Evolutionary conservation across 352 stramenopile species (phyloP).

Genomic region (Lagenidium giganteum): DNA sequence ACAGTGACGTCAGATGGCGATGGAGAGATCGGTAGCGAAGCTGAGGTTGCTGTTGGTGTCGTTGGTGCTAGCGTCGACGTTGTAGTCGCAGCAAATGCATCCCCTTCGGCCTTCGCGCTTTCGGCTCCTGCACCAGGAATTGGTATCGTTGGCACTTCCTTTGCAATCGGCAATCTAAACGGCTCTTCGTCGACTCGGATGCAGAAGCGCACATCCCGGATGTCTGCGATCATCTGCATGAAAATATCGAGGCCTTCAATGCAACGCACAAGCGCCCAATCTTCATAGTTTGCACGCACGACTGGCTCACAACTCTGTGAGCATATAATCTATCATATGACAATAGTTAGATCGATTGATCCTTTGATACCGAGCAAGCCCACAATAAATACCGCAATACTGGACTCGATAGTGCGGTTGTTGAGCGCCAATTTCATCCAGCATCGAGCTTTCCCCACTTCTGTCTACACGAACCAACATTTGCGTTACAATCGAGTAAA

Average conservation of each 20-base stretch:
- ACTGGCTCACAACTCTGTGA: constrained; percentile 70
- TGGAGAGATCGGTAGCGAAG: constrained; percentile 12
- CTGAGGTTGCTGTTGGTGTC: neutral
- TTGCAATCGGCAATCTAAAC: constrained; percentile 23
- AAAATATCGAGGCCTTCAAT: constrained; percentile 67
- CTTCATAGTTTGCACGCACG: constrained; percentile 69
- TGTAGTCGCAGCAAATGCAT: constrained; percentile 2
- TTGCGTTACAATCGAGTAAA: neutral
- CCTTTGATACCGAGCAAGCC: neutral
- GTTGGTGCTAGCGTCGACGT: neutral
- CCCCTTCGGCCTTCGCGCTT: constrained; percentile 6
- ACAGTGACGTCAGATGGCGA: constrained; percentile 17
- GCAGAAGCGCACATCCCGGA: constrained; percentile 62
- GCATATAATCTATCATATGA: constrained; percentile 55
- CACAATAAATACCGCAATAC: constrained; percentile 73
- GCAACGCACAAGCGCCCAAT: constrained; percentile 77
- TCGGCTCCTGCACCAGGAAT: constrained; percentile 1
- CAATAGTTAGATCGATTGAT: neutral
- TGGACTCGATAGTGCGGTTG: constrained; percentile 74
- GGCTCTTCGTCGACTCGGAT: constrained; percentile 60
- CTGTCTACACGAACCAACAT: constrained; percentile 23
- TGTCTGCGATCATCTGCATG: constrained; percentile 69
- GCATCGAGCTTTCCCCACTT: constrained; percentile 57
- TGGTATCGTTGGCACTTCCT: constrained; percentile 17
- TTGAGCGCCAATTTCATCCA: constrained; percentile 82